These are phyloP conservation scores for Silene conica DNA, from an alignment of 148 eudicot species.

Conservation along the genomic window DNA sequence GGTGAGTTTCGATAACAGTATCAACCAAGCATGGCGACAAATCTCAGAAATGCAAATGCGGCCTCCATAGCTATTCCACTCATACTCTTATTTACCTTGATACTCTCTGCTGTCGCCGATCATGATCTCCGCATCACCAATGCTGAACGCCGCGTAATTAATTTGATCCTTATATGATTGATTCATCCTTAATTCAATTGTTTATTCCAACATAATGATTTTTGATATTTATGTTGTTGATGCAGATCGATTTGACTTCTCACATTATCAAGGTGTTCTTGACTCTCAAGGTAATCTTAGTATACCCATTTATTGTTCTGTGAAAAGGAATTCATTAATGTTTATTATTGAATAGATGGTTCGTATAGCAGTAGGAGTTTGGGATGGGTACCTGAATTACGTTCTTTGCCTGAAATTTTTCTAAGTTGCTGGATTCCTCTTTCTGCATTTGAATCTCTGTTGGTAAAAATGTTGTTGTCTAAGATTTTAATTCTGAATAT, in stretches of 20 bases:
- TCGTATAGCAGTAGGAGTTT: too few relatives aligned
- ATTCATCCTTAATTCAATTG: not conserved
- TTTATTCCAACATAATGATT: not conserved
- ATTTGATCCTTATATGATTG: not conserved
- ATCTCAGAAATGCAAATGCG: conserved; percentile 17
- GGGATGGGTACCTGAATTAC: too few relatives aligned
- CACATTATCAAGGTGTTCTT: conserved; percentile 78
- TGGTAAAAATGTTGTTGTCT: not conserved
- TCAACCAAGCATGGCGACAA: conserved; percentile 32
- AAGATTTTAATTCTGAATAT: not conserved
- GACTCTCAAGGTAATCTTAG: conserved; percentile 68
- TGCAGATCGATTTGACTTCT: conserved; percentile 94
- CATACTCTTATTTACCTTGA: conserved; percentile 18
- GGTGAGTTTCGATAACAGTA: not conserved
- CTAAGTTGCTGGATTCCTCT: not conserved
- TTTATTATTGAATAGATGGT: too few relatives aligned
- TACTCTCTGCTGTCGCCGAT: conserved; percentile 27
- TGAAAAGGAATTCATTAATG: not conserved
- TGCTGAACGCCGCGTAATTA: conserved; percentile 81
- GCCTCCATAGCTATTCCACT: conserved; percentile 28
- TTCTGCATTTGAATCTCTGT: not conserved
- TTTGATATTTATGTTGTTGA: conserved; percentile 10
- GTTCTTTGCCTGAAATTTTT: too few relatives aligned
- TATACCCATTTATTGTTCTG: not conserved
- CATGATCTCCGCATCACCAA: conserved; percentile 61